Conservation (phyloP, 2,329 filamentous ascomycete genomes). For the Phoma sp. region DNA sequence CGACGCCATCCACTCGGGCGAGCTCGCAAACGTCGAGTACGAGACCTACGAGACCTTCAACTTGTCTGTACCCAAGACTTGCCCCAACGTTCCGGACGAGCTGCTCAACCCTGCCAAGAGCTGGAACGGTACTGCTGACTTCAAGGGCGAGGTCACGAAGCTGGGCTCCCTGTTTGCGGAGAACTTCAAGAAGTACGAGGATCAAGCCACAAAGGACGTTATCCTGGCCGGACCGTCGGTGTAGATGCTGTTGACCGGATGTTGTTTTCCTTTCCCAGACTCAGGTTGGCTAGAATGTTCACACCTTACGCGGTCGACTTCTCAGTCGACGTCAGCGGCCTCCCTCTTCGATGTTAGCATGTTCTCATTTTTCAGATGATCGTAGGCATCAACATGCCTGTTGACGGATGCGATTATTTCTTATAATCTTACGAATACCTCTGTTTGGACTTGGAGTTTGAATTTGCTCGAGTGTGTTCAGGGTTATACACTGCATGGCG, state of each 20-base stretch:
- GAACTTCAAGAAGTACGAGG: conserved; percentile 96
- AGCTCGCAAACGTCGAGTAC: conserved; percentile 90
- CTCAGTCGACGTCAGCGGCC: conserved; percentile 20
- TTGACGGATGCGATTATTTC: conserved; percentile 10
- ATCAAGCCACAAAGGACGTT: conserved; percentile 32
- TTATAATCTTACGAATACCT: conserved; percentile 12
- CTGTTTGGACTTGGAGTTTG: conserved; percentile 7
- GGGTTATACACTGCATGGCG: conserved; percentile 2
- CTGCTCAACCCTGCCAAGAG: conserved; percentile 92
- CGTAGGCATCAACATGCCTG: conserved; percentile 22
- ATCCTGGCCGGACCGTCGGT: no score
- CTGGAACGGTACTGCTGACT: conserved; percentile 85
- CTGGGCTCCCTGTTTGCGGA: conserved; percentile 88
- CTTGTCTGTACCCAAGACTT: conserved; percentile 90
- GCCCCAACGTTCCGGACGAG: conserved; percentile 86
- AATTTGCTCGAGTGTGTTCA: not conserved
- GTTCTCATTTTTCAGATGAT: conserved; percentile 12
- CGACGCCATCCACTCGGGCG: conserved; percentile 95
- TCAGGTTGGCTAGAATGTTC: not conserved
- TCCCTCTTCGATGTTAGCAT: conserved; percentile 4
- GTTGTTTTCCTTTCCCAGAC: not conserved
- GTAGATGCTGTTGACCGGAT: no score
- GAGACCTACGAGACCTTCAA: conserved; percentile 98
- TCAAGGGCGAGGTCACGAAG: conserved; percentile 88
- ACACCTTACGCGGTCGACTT: conserved; percentile 15